Base-by-base conservation (phyloP, 352 stramenopile species). In the Phytophthora fragariae region DNA sequence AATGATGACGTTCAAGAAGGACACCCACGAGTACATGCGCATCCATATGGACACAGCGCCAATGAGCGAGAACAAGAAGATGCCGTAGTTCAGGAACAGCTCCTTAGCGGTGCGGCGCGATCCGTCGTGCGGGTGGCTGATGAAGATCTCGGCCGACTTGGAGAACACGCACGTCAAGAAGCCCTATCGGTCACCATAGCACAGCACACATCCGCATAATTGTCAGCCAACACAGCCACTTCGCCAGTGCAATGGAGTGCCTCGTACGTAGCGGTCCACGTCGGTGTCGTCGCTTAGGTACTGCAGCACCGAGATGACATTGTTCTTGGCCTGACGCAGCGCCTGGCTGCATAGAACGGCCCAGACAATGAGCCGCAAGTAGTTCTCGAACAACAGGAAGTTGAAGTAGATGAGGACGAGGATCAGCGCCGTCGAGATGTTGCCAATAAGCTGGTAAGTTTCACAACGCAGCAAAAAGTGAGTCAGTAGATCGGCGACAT, bases 361-460 rank as follows among this genome's bases (percentile, higher is more conserved):
- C 90, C 90, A 97, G 14, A 97, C 85, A 59, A 97, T 97, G 44
- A 97, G 78, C 6, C 89, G 82, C 70, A 95, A 57, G 75, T 97
- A 97, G 83, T 92, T 94, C 79, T 97, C 90, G 56, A 97, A 97
- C 60, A 97, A 80, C 49, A 95, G 74, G 70, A 97, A 97, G 80
- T 97, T 97, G 72, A 95, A 95, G 76, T 97, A 97, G 72, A 93
- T 89, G 52, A 97, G 85, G 52, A 92, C 70, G 67, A 95, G 81
- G 67, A 97, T 93, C 55, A 95, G 68, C 75, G 88, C 88, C 53
- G 90, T 97, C 65, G 89, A 92, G 57, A 97, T 92, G 76, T 95
- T 97, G 70, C 90, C 90, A 63, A 97, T 90, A 44, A 97, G 72
- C 88, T 95, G 62, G n/a, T 35, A 62, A 17, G 11, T 12, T 10